These are phyloP conservation scores for Effrenium voratum DNA, from an alignment of 73 alveolate species.

Conservation along the genomic window DNA sequence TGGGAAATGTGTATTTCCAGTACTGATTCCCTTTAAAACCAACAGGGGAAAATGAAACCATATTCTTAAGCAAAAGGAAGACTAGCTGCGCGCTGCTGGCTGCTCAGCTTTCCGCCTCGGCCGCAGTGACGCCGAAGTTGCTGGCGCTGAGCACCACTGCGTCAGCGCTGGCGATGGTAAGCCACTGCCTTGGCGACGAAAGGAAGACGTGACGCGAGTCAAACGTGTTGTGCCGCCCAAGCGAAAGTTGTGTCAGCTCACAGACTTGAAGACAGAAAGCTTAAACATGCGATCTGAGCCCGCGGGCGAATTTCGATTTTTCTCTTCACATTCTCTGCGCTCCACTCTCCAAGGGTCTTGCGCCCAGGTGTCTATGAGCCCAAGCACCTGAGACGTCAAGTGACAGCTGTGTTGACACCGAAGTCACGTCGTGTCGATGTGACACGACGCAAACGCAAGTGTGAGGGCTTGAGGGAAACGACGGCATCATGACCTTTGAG, in stretches of 20 bases:
- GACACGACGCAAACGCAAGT: too few species aligned
- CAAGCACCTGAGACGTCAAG: constrained; percentile 49
- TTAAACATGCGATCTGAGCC: background rate
- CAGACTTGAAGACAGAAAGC: background rate
- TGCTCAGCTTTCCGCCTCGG: constrained; percentile 86
- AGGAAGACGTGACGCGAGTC: background rate
- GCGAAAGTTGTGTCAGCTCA: background rate
- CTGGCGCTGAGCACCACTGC: constrained; percentile 85
- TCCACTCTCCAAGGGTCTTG: background rate
- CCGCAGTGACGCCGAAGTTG: constrained; percentile 89
- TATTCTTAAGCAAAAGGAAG: too few species aligned
- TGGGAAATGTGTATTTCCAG: too few species aligned
- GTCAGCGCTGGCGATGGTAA: constrained; percentile 73
- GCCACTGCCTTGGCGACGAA: constrained; percentile 49
- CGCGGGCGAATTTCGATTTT: too few species aligned
- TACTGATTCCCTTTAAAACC: too few species aligned
- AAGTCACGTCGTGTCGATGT: too few species aligned
- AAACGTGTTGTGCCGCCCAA: background rate
- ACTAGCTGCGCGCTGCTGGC: too few species aligned
- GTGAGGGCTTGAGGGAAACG: too few species aligned
- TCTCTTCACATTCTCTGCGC: too few species aligned
- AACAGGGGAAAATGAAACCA: too few species aligned
- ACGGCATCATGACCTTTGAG: too few species aligned
- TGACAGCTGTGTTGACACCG: too few species aligned
- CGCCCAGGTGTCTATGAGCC: constrained; percentile 91